Evolutionary conservation across 176 grass and related monocot species (phyloP).

Genomic region (Aechmea fasciata): DNA sequence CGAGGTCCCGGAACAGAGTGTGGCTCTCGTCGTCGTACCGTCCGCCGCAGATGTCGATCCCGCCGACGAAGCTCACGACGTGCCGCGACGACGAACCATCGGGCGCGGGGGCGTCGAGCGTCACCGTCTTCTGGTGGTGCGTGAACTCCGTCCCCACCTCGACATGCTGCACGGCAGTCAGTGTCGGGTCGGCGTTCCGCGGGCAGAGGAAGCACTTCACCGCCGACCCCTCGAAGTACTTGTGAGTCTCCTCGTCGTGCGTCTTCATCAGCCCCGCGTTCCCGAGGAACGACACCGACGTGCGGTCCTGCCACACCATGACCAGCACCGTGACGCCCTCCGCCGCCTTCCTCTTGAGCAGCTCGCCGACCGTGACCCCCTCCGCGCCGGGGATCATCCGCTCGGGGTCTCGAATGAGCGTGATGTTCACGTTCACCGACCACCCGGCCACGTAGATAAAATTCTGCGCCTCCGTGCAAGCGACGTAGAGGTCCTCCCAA

Average conservation of each 20-base stretch:
- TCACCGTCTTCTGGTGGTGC: constrained; percentile 88
- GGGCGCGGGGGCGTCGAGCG: constrained; percentile 35
- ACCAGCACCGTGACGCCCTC: constrained; percentile 75
- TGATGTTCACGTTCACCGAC: constrained; percentile 59
- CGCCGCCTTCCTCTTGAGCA: constrained; percentile 67
- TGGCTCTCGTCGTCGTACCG: constrained; percentile 88
- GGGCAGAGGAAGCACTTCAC: constrained; percentile 86
- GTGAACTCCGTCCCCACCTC: constrained; percentile 58
- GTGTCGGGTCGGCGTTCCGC: constrained; percentile 40
- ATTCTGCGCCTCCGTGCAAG: constrained; percentile 47
- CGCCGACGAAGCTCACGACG: constrained; percentile 62
- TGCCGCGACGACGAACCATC: constrained; percentile 16
- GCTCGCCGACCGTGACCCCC: constrained; percentile 55
- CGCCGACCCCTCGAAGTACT: constrained; percentile 52
- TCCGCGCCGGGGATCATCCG: constrained; percentile 46
- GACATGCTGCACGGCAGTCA: constrained; percentile 52
- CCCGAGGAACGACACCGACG: constrained; percentile 56
- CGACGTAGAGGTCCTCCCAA: constrained; percentile 63
- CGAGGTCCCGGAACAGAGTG: constrained; percentile 50
- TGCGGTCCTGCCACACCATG: constrained; percentile 89
- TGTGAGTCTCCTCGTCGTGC: constrained; percentile 63
- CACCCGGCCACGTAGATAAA: constrained; percentile 76
- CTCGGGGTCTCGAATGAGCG: constrained; percentile 54
- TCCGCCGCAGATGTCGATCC: constrained; percentile 48
- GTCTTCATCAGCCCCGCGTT: constrained; percentile 73